Percentiles rank a stretch among this genome's conserved stretches.
These are phyloP conservation scores for Musa troglodytarum DNA, from an alignment of 176 grass and related monocot genomes.

Conservation along the genomic window DNA sequence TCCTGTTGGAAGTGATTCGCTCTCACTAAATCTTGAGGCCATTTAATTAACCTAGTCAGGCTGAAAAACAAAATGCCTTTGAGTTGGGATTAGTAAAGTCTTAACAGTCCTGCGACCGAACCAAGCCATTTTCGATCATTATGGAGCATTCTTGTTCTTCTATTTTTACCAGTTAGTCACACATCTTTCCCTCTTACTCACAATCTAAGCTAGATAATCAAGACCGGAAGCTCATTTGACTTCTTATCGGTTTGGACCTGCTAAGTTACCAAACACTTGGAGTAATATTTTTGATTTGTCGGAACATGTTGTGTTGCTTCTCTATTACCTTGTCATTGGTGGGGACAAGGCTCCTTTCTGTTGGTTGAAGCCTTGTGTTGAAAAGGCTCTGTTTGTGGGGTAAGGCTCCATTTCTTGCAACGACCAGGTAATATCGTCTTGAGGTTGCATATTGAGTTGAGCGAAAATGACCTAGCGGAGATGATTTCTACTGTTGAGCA, in stretches of 20 bases:
- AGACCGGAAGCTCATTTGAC: neutral
- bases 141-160: neutral
- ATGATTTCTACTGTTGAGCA: neutral
- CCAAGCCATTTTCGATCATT: neutral
- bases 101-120: neutral
- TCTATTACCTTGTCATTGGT: neutral
- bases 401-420: neutral
- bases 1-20: neutral
- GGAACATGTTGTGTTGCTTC: neutral
- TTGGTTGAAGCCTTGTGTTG: neutral
- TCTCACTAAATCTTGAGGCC: neutral
- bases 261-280: neutral
- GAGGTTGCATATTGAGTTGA: neutral
- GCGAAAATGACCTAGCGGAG: neutral
- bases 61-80: neutral
- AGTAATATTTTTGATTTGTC: neutral
- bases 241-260: neutral
- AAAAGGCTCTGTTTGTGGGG: neutral
- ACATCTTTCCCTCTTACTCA: neutral
- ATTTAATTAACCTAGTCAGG: neutral
- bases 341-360: neutral
- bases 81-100: neutral
- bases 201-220: neutral
- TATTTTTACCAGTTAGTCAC: neutral
- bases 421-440: neutral